Evolutionary conservation across 1,284 basidiomycete genomes (phyloP), one percentile per base, ranked within the genome.

Genomic region (Melampsora occidentalis): DNA sequence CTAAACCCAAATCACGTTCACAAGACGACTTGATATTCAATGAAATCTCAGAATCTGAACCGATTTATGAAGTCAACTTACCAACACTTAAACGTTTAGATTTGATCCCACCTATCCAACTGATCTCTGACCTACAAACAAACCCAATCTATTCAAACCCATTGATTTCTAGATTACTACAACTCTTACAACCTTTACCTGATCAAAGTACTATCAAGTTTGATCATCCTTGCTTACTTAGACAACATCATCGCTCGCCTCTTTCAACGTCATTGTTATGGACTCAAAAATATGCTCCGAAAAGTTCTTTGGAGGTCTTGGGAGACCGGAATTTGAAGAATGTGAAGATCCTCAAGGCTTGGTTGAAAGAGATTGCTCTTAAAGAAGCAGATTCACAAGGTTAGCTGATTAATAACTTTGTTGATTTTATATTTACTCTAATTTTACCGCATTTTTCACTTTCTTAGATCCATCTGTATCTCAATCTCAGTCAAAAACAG

Each of bases 281-380:
- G 93, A 85, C 86, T 46, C 89, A 91, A 68, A 89, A 87, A 78
- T 96, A 91, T 86, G 87, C 88, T 31, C 94, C 94, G 9, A 86
- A 85, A 69, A 83, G 85, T 48, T 91, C 93, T 0, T 84, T 87
- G 18, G 87, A 95, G 79, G 89, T 96, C 0, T 85, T 97, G 0
- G 92, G 92, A 25, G 42, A 53, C 5, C 68, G 42, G 10, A 97
- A 96, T 82, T 89, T 92, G 81, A 81, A 84, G 4, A 88, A 89
- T 76, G 89, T 93, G 0, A 81, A 86, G 20, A 93, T 91, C 83
- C 86, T 97, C 57, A 88, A 90, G 48, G 89, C 91, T 75, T 97
- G 94, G 94, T 86, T 97, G 69, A 83, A 84, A 35, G 88, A 90
- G 20, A 85, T 91, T 10, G 88, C 88, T 72, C 82, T 96, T 5